Conservation (phyloP, 2,329 filamentous ascomycete genomes). For the Chrysosporium queenslandicum region DNA sequence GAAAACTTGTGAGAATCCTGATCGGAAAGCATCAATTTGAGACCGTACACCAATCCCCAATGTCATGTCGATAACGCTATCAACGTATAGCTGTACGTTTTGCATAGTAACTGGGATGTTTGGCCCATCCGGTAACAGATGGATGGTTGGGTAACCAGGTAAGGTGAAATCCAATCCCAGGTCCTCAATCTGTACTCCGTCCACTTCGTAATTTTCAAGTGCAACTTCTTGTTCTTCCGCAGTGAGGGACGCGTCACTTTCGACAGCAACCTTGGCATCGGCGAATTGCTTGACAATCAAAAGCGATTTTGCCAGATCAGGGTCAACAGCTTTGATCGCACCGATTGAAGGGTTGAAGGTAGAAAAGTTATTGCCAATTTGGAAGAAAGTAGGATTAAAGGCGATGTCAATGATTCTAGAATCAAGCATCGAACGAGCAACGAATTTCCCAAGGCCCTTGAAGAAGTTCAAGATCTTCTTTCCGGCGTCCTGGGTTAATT, state of each 20-base stretch:
- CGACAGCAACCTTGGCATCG: conserved; percentile 69
- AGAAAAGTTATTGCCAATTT: conserved; percentile 62
- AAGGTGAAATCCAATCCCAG: conserved; percentile 88
- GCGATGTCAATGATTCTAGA: conserved; percentile 95
- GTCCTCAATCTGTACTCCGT: conserved; percentile 72
- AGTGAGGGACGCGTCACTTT: conserved; percentile 57
- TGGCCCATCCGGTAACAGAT: conserved; percentile 65
- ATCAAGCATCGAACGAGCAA: conserved; percentile 95
- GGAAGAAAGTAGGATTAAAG: conserved; percentile 96
- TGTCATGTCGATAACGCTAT: conserved; percentile 84
- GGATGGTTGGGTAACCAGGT: conserved; percentile 79
- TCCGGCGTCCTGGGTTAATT: conserved; percentile 64
- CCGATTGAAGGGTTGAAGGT: conserved; percentile 73
- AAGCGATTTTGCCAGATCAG: conserved; percentile 73
- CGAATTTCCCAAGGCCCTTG: conserved; percentile 91
- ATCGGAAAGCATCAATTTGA: conserved; percentile 83
- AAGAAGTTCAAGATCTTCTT: conserved; percentile 81
- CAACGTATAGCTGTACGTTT: conserved; percentile 81
- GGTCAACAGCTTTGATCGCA: conserved; percentile 80
- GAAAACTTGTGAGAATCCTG: conserved; percentile 91
- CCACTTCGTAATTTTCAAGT: conserved; percentile 59
- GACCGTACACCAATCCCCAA: conserved; percentile 76
- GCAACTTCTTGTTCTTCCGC: conserved; percentile 60
- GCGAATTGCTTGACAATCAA: conserved; percentile 81
- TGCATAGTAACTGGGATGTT: conserved; percentile 72